Evolutionary conservation across 2,329 filamentous ascomycete genomes (phyloP).

Genomic region (Aspergillus fumigatus): DNA sequence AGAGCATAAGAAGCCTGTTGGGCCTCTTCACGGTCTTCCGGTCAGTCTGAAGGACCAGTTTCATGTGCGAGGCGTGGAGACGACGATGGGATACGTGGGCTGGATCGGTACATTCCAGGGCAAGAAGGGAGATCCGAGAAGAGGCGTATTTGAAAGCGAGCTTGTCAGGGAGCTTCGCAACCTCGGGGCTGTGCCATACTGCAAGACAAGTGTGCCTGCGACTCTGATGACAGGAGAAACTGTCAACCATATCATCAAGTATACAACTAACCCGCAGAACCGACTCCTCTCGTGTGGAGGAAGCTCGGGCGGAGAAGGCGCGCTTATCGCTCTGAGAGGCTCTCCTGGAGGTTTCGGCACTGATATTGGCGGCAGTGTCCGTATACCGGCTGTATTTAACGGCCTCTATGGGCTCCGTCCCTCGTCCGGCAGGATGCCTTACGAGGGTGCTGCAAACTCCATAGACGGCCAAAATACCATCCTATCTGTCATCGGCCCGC

Average conservation of each 20-base stretch:
- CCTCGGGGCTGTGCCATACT: constrained; percentile 53
- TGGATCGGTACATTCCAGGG: constrained; percentile 61
- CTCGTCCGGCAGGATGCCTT: constrained; percentile 50
- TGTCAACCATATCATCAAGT: constrained; percentile 57
- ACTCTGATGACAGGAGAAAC: constrained; percentile 57
- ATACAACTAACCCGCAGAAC: constrained; percentile 56
- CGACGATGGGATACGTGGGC: constrained; percentile 61
- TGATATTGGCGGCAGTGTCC: constrained; percentile 54
- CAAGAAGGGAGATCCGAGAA: constrained; percentile 48
- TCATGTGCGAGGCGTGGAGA: constrained; percentile 48
- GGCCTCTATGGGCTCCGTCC: constrained; percentile 55
- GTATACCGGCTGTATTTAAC: constrained; percentile 58
- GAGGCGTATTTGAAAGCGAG: constrained; percentile 51
- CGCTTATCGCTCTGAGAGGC: constrained; percentile 51
- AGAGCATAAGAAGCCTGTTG: constrained; percentile 43
- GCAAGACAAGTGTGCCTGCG: constrained; percentile 53
- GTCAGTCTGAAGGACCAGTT: constrained; percentile 51
- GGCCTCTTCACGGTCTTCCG: constrained; percentile 60
- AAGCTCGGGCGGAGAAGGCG: constrained; percentile 57
- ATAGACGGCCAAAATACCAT: constrained; percentile 62
- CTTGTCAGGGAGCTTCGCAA: constrained; percentile 52
- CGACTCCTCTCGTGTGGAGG: constrained; percentile 52
- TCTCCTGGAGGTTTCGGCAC: constrained; percentile 56
- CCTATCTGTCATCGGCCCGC: constrained; percentile 59
- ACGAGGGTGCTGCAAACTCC: constrained; percentile 57